Evolutionary conservation across 805 yeast species (phyloP), one percentile per base, ranked within the genome.

Genomic region (Starmerella vaccinii): DNA sequence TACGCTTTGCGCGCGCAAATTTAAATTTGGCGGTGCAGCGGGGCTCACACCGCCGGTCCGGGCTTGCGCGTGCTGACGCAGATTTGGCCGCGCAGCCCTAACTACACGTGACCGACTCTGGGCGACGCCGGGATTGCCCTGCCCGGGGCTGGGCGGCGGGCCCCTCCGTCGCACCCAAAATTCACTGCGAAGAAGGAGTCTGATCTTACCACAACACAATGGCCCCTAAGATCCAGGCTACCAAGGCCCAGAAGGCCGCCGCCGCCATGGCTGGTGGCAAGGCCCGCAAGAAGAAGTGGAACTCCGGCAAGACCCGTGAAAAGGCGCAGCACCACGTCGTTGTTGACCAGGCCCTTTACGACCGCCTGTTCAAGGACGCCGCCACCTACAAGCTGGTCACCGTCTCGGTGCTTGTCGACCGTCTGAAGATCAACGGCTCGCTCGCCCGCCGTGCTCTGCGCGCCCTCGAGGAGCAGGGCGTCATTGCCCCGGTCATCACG

Each of bases 181-280:
- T 15, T 52, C 51, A 51, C 38, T 48, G 41, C 51, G 41, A 39
- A 5, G n/a, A 18, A 21, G n/a, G 30, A 30, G 50, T 26, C 45
- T 41, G 37, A 49, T 33, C 26, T 39, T 23, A 27, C 54, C 26
- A 42, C 47, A 26, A 47, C 81, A 75, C 81, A 75, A 87, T 90
- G 97, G 95, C 97, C 76, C 96, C 96, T 81, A 90, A 90, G 80
- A 79, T 86, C 78, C 97, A 90, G 82, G 89, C 87, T 76, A 84
- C 96, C 71, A 90, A 90, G 81, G 97, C 97, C 76, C 97, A 96
- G 72, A 90, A 90, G 81, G 96, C 96, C 72, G 97, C 97, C 71
- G 97, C 97, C 80, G 97, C 97, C 75, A 80, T 87, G 83, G 96
- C 97, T 75, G 97, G 97, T 84, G 95, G 97, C 83, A 89, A 89